Conservation (phyloP, 106 monocot genomes). For the Alisma plantagoaquatica region DNA sequence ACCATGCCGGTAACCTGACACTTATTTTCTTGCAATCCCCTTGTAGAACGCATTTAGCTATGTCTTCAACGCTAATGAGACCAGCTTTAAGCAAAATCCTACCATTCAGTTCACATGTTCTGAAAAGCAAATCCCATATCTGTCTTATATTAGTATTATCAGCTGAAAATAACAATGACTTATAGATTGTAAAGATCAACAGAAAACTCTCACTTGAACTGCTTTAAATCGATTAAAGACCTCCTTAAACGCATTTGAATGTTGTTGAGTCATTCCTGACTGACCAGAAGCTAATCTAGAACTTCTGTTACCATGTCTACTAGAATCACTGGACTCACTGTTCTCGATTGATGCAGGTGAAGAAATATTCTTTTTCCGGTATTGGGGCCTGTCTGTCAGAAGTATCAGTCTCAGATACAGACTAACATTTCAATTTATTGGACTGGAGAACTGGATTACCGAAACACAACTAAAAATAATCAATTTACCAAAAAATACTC, state of each 20-base stretch:
- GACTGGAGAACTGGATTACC: not conserved
- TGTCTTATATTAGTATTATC: constrained; percentile 2
- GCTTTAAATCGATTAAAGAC: constrained; percentile 54
- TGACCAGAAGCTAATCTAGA: not conserved
- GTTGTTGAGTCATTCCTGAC: constrained; percentile 26
- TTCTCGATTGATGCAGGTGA: too few relatives aligned
- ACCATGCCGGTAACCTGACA: constrained; percentile 76
- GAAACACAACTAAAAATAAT: too few relatives aligned
- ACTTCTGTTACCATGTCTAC: constrained; percentile 13
- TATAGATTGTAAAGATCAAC: constrained; percentile 28
- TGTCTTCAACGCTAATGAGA: constrained; percentile 44
- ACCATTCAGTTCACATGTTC: constrained; percentile 86
- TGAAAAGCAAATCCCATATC: constrained; percentile 98
- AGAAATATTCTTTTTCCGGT: constrained; percentile 40
- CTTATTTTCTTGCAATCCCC: constrained; percentile 65
- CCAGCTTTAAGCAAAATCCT: constrained; percentile 53
- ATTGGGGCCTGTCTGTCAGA: constrained; percentile 75
- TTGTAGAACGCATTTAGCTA: constrained; percentile 51
- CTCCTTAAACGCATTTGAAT: constrained; percentile 39
- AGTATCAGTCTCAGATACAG: constrained; percentile 27
- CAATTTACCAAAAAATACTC: too few relatives aligned
- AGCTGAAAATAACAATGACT: constrained; percentile 13
- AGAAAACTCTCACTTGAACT: constrained; percentile 70
- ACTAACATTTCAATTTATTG: too few relatives aligned
- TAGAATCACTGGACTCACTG: too few relatives aligned